phyloP scores from a whole-genome alignment of 1,139 yeast genomes.

The Tardiomyces depauwii region DNA sequence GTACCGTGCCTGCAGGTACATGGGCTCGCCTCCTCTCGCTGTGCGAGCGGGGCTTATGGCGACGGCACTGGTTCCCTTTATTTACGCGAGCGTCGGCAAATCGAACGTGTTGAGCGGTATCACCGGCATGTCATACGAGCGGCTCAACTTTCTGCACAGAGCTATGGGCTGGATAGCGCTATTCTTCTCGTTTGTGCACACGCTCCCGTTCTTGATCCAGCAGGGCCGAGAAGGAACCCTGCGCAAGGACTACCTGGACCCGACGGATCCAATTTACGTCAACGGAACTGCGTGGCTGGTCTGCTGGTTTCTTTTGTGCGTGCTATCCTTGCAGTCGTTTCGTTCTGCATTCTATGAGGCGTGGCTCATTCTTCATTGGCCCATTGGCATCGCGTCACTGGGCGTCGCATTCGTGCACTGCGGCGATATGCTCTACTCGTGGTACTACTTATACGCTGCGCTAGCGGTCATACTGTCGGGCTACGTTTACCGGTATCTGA shows the following conservation, averaged over 20 bases:
- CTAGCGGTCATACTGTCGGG: constrained; percentile 47
- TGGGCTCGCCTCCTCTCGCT: constrained; percentile 32
- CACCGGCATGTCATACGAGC: neutral
- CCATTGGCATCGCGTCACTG: constrained; percentile 42
- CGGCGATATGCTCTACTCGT: constrained; percentile 28
- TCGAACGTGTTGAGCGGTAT: neutral
- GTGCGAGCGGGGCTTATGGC: neutral
- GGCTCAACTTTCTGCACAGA: constrained; percentile 35
- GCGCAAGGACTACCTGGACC: too few species aligned
- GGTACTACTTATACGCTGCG: constrained; percentile 45
- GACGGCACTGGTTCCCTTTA: neutral
- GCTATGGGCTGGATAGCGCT: constrained; percentile 42
- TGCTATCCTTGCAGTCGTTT: constrained; percentile 35
- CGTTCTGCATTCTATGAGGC: constrained; percentile 40
- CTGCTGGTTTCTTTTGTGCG: constrained; percentile 36
- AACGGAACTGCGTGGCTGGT: constrained; percentile 36
- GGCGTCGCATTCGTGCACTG: constrained; percentile 45
- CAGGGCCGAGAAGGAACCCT: too few species aligned
- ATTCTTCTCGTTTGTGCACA: constrained; percentile 40
- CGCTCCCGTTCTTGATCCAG: constrained; percentile 35
- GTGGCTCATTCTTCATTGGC: constrained; percentile 50
- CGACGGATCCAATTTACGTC: too few species aligned
- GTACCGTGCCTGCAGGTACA: constrained; percentile 44
- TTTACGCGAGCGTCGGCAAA: neutral
- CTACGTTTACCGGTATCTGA: constrained; percentile 37